Evolutionary conservation across 2,329 filamentous ascomycete genomes (phyloP).

Genomic region (Colletotrichum musicola): DNA sequence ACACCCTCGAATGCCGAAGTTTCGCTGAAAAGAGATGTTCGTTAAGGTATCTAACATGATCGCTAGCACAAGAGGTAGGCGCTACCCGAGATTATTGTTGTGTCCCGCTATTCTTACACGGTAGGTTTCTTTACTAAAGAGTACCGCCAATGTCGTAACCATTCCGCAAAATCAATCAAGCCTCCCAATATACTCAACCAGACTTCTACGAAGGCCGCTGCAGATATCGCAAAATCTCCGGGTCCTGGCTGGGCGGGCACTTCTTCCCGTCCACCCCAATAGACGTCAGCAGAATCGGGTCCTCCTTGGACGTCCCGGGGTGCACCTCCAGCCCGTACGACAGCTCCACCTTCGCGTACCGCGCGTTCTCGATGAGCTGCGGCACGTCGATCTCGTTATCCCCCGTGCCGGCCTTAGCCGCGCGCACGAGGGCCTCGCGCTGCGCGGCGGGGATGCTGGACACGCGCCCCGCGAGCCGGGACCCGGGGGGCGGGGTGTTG

Average conservation of each 20-base stretch:
- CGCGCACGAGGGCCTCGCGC: conserved; percentile 38
- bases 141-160: too few relatives aligned
- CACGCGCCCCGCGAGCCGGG: conserved; percentile 33
- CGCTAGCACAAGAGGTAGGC: background rate
- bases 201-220: background rate
- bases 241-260: conserved; percentile 57
- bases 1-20: background rate
- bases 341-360: conserved; percentile 28
- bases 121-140: background rate
- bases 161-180: background rate
- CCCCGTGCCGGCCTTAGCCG: conserved; percentile 22
- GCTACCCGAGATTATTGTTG: background rate
- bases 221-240: conserved; percentile 44
- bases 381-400: conserved; percentile 38
- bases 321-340: conserved; percentile 52
- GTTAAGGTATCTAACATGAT: conserved; percentile 13
- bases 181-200: background rate
- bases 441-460: conserved; percentile 43
- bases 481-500: conserved; percentile 31
- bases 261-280: conserved; percentile 43
- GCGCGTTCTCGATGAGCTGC: conserved; percentile 31
- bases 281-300: conserved; percentile 50
- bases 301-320: conserved; percentile 54
- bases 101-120: background rate
- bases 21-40: background rate